Percentiles rank a stretch among this genome's conserved stretches.
These are phyloP conservation scores for Amauroascus verrucosus DNA, from an alignment of 2,329 filamentous ascomycete genomes.

Conservation along the genomic window DNA sequence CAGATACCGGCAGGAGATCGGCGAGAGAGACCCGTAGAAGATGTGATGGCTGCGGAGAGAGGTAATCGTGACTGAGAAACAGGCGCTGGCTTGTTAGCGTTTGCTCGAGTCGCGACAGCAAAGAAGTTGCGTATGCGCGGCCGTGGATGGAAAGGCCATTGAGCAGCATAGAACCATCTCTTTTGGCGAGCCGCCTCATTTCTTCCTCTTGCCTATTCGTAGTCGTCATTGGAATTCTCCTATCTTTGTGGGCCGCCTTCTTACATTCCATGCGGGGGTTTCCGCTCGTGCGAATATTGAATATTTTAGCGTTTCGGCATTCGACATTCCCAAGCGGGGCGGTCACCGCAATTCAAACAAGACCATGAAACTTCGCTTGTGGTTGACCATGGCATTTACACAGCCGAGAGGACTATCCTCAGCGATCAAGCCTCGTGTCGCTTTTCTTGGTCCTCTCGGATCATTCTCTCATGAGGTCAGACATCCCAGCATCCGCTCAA, in stretches of 20 bases:
- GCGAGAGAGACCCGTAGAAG: conserved; percentile 55
- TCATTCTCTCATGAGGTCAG: conserved; percentile 61
- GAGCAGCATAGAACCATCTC: background rate
- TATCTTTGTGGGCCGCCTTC: background rate
- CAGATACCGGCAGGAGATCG: conserved; percentile 41
- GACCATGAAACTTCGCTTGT: background rate
- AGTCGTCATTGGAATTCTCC: background rate
- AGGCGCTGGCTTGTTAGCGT: conserved; percentile 41
- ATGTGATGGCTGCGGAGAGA: conserved; percentile 53
- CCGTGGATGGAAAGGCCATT: background rate
- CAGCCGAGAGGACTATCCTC: conserved; percentile 6
- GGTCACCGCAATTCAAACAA: too few species aligned
- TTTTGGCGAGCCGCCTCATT: background rate
- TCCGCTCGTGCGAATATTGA: too few species aligned
- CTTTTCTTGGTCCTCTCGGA: conserved; percentile 54
- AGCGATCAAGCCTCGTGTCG: conserved; percentile 26
- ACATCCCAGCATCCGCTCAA: background rate
- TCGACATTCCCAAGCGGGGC: too few species aligned
- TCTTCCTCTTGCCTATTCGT: background rate
- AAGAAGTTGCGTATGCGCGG: background rate
- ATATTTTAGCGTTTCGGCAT: too few species aligned
- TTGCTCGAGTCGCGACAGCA: conserved; percentile 3
- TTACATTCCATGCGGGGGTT: background rate
- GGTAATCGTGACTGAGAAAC: conserved; percentile 44
- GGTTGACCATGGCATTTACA: conserved; percentile 5